These are phyloP conservation scores for Mycotypha africana DNA, from an alignment of 371 early-diverging fungal species.

Conservation along the genomic window DNA sequence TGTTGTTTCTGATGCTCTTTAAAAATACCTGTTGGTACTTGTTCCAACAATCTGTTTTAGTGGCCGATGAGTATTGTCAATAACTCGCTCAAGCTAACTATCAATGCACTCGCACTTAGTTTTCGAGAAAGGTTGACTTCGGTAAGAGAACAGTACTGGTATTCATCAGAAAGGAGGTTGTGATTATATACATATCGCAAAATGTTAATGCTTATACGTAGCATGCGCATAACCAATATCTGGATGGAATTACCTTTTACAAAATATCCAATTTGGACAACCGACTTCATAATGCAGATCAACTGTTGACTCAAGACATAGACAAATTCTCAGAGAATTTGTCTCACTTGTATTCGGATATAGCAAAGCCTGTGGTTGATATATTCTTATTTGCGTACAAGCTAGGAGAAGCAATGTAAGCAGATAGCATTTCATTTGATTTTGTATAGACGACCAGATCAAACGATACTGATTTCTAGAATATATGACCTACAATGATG, in stretches of 20 bases:
- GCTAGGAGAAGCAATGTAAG: slow-evolving; percentile 77
- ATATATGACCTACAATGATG: too few relatives aligned
- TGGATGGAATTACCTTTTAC: slow-evolving; percentile 79
- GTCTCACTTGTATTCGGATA: slow-evolving; percentile 74
- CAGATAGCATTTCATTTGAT: too few relatives aligned
- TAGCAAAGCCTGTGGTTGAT: slow-evolving; percentile 81
- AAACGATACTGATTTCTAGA: too few relatives aligned
- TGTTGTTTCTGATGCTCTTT: not conserved
- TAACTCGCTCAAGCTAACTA: slow-evolving; percentile 66
- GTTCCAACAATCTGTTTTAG: too few relatives aligned
- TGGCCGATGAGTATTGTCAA: slow-evolving; percentile 77
- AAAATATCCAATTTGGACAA: slow-evolving; percentile 76
- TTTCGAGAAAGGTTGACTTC: slow-evolving; percentile 76
- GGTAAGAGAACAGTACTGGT: too few relatives aligned
- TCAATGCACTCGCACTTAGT: slow-evolving; percentile 66
- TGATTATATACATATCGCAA: too few relatives aligned
- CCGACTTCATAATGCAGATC: slow-evolving; percentile 81
- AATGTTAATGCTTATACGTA: too few relatives aligned
- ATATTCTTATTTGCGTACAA: slow-evolving; percentile 82
- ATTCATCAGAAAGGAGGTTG: too few relatives aligned
- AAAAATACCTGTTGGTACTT: too few relatives aligned
- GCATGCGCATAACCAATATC: slow-evolving; percentile 78
- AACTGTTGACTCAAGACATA: slow-evolving; percentile 82
- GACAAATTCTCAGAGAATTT: slow-evolving; percentile 79
- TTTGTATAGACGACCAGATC: too few relatives aligned